Conservation (phyloP, 2,329 filamentous ascomycete genomes). For the Exophiala calicioides region DNA sequence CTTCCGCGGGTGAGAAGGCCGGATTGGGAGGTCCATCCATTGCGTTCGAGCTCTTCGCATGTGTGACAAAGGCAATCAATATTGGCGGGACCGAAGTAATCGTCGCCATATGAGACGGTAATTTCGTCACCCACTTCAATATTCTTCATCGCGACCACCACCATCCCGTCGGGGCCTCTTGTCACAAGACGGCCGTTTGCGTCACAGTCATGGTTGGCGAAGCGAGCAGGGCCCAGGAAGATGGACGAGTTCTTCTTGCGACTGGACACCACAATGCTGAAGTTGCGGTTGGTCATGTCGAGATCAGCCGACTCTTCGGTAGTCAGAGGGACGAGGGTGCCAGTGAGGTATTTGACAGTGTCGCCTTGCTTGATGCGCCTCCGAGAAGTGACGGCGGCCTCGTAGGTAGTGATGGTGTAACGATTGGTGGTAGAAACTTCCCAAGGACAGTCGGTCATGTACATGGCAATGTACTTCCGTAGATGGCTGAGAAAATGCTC, state of each 20-base stretch:
- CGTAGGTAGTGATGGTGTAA: conserved; percentile 87
- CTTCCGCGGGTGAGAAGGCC: conserved; percentile 18
- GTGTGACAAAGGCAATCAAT: conserved; percentile 90
- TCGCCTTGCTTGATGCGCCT: conserved; percentile 78
- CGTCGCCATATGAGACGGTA: conserved; percentile 92
- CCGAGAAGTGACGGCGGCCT: conserved; percentile 83
- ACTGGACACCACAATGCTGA: conserved; percentile 93
- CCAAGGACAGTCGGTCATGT: conserved; percentile 89
- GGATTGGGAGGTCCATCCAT: conserved; percentile 71
- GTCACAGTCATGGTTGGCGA: conserved; percentile 95
- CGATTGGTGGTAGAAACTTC: conserved; percentile 93
- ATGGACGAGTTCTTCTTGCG: conserved; percentile 86
- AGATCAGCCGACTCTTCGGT: conserved; percentile 85
- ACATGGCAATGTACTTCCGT: conserved; percentile 88
- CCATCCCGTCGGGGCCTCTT: conserved; percentile 80
- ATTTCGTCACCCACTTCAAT: conserved; percentile 92
- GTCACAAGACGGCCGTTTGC: conserved; percentile 88
- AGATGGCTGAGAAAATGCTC: conserved; percentile 84
- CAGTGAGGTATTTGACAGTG: conserved; percentile 84
- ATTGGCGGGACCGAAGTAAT: conserved; percentile 93
- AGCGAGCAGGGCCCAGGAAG: conserved; percentile 91
- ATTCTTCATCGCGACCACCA: conserved; percentile 78
- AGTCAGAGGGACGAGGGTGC: conserved; percentile 89
- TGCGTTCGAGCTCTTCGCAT: conserved; percentile 72
- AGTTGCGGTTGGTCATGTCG: conserved; percentile 81